Evolutionary conservation across 1,284 basidiomycete species (phyloP).

Genomic region (Boletus holoroseus): DNA sequence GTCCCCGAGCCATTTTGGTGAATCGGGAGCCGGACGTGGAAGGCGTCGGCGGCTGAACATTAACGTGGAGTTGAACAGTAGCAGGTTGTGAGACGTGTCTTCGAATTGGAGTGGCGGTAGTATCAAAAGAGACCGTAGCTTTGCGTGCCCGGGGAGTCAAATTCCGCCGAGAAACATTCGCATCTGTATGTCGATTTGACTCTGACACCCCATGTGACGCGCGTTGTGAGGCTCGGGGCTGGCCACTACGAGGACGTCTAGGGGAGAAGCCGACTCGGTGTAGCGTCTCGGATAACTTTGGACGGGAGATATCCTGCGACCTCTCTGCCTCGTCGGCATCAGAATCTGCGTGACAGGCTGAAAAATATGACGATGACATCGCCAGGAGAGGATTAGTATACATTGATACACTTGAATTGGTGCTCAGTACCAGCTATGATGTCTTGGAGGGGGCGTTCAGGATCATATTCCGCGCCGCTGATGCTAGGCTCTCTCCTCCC

Average conservation of each 20-base stretch:
- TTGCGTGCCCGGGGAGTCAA: conserved; percentile 36
- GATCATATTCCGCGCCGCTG: conserved; percentile 80
- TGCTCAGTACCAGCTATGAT: conserved; percentile 58
- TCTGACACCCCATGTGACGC: conserved; percentile 12
- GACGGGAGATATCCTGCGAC: conserved; percentile 39
- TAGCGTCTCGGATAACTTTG: conserved; percentile 62
- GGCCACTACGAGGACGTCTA: conserved; percentile 56
- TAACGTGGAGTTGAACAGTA: conserved; percentile 42
- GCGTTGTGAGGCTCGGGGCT: conserved; percentile 26
- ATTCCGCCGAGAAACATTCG: conserved; percentile 24
- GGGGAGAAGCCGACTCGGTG: conserved; percentile 63
- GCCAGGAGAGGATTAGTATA: not conserved
- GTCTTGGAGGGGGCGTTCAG: conserved; percentile 72
- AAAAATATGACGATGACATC: not conserved
- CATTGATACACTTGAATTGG: conserved; percentile 31
- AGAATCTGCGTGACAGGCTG: conserved; percentile 19
- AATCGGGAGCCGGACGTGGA: conserved; percentile 49
- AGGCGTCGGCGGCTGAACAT: conserved; percentile 54
- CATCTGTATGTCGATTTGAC: conserved; percentile 13
- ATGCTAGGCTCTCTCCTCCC: conserved; percentile 51
- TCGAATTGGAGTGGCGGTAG: conserved; percentile 26
- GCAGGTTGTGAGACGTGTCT: conserved; percentile 28
- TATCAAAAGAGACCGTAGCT: conserved; percentile 33
- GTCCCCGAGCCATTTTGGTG: conserved; percentile 50
- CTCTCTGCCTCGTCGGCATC: conserved; percentile 22